These are phyloP conservation scores for Eucalyptus erythrocorys DNA, from an alignment of 345 rosid genomes.

Conservation along the genomic window DNA sequence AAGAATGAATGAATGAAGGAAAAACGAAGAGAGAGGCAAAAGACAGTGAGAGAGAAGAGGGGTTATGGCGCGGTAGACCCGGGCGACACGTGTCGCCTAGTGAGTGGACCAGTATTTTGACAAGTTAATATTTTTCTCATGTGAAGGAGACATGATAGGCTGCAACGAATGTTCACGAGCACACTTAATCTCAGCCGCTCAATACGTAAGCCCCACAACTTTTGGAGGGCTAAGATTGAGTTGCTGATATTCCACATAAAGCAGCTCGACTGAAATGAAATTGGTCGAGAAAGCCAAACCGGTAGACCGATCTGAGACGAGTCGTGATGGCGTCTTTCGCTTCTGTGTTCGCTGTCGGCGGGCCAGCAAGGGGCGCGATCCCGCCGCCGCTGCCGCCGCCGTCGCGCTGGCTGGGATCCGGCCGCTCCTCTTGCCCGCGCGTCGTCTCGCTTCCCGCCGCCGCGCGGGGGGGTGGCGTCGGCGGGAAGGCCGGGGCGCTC, in stretches of 20 bases:
- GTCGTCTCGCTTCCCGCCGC: background rate
- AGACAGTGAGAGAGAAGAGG: too few relatives aligned
- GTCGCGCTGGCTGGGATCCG: background rate
- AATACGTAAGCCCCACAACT: background rate
- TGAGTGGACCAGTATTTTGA: too few relatives aligned
- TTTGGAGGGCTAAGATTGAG: background rate
- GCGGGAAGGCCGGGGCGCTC: background rate
- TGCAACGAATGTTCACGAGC: background rate
- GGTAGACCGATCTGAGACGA: background rate
- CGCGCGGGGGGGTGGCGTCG: background rate
- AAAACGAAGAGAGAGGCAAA: too few relatives aligned
- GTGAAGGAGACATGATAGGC: background rate
- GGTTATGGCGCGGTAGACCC: too few relatives aligned
- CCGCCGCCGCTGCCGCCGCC: background rate
- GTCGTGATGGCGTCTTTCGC: background rate
- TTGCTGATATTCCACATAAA: background rate
- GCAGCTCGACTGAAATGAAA: background rate
- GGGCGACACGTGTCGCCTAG: too few relatives aligned
- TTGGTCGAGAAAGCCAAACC: background rate
- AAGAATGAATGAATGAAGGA: too few relatives aligned
- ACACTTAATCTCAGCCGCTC: background rate
- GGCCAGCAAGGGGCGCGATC: background rate
- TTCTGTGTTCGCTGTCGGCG: background rate
- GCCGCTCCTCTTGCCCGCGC: slow-evolving; percentile 46
- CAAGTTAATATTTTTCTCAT: too few relatives aligned